Evolutionary conservation across 495 filamentous ascomycete genomes (phyloP).

Genomic region (Penicillium riverlandense): DNA sequence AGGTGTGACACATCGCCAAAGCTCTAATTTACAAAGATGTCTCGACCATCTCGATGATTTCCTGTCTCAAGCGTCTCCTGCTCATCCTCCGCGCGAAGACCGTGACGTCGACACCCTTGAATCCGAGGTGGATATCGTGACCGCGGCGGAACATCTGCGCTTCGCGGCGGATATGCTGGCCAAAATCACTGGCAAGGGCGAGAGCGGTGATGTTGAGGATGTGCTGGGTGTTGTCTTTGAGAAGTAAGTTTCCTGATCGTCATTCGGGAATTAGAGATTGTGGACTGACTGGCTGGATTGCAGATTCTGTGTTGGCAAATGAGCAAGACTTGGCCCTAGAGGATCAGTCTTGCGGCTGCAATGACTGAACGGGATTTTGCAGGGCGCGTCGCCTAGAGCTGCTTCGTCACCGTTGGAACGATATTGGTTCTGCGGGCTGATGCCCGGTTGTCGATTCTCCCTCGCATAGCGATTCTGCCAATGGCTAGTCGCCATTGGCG

Average conservation of each 20-base stretch:
- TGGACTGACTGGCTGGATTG: constrained; percentile 14
- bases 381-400: neutral
- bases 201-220: constrained; percentile 89
- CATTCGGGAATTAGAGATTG: neutral
- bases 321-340: constrained; percentile 5
- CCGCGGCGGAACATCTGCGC: constrained; percentile 86
- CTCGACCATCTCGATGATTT: constrained; percentile 63
- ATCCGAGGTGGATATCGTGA: constrained; percentile 67
- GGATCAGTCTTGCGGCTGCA: neutral
- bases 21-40: constrained; percentile 70
- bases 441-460: constrained; percentile 7
- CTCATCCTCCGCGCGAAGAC: neutral
- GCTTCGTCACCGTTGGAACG: neutral
- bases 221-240: constrained; percentile 97
- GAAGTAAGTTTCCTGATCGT: constrained; percentile 51
- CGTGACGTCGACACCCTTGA: constrained; percentile 15
- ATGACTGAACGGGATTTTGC: no score
- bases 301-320: constrained; percentile 70
- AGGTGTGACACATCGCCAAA: constrained; percentile 84
- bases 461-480: neutral
- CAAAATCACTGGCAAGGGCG: constrained; percentile 81
- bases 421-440: no score
- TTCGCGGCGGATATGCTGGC: constrained; percentile 73
- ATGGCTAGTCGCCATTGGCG: no score
- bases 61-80: constrained; percentile 30